Conservation (phyloP, 768 basidiomycete genomes). For the Cystobasidium ongulense region DNA sequence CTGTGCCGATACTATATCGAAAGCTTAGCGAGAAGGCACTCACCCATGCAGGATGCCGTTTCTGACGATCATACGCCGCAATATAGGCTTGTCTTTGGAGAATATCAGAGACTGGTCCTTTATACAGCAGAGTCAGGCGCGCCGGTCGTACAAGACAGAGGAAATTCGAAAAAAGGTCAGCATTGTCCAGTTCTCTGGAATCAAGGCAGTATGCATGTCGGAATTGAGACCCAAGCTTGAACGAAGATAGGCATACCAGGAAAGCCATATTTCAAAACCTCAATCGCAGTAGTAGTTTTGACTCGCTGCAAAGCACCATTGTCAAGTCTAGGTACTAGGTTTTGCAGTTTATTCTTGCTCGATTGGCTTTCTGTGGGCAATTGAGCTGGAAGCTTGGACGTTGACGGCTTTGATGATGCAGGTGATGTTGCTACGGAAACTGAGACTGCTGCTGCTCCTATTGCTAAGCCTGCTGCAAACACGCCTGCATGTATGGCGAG, state of each 20-base stretch:
- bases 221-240: no score
- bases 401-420: not conserved
- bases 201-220: no score
- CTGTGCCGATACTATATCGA: no score
- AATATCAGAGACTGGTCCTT: conserved; percentile 75
- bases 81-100: conserved; percentile 74
- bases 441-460: conserved; percentile 61
- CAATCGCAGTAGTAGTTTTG: conserved; percentile 37
- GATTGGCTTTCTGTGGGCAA: conserved; percentile 38
- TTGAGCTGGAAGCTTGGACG: conserved; percentile 39
- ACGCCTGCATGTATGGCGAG: conserved; percentile 58
- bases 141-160: not conserved
- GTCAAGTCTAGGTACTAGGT: not conserved
- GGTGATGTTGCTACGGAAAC: conserved; percentile 37
- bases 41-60: conserved; percentile 92
- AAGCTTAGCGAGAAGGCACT: no score
- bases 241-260: conserved; percentile 63
- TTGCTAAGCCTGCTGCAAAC: conserved; percentile 71
- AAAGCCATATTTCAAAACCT: conserved; percentile 67
- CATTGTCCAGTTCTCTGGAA: no score
- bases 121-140: conserved; percentile 15
- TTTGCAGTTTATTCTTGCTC: conserved; percentile 35
- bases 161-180: conserved; percentile 6
- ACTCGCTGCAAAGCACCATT: not conserved
- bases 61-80: conserved; percentile 77